Evolutionary conservation across 768 basidiomycete genomes (phyloP), one percentile per base, ranked within the genome.

Genomic region (Lactarius deliciosus): DNA sequence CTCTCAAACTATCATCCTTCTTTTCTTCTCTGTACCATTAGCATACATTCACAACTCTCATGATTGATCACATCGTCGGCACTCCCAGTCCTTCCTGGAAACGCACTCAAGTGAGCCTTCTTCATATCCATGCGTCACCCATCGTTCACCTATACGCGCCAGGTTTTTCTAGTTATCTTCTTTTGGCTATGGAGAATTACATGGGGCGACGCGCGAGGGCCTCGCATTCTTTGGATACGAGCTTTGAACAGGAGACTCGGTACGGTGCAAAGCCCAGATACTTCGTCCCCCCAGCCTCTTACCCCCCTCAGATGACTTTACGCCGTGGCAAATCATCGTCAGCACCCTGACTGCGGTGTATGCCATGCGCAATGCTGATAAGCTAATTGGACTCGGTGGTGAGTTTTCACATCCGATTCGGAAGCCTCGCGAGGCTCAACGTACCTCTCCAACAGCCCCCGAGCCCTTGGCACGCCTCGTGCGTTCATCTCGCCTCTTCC

Each of bases 281-380:
- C 56, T 22, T 36, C 54, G 57, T 45, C 43, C 43, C 58, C 25
- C 43, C 28, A 38, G 34, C 56, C 34, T 50, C 34, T 40, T 45
- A 50, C 50, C 8, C 34, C 41, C 8, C 70, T 68, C 53, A 64
- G 74, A 94, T 89, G 82, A 73, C 86, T 96, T 94, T 79, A 90
- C 95, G 0, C 97, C 97, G n/a, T 99, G 94, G 90, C 96, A 99
- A 74, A 82, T 98, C 72, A 84, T 98, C 59, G 83, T 94, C 63
- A 90, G 86, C 71, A 93, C 94, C 0, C 78, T 97, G 65, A 97
- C 95, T 1, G 76, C 85, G 34, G 80, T 96, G 5, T 99, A 98
- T 75, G 88, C 92, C 20, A 74, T 90, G 57, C 82, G 91, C 15
- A 92, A 98, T 76, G 77, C 95, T 15, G 94, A 96, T 76, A 90